phyloP scores from a whole-genome alignment of 2,329 filamentous ascomycete genomes.

The Dactylellina leptospora region DNA sequence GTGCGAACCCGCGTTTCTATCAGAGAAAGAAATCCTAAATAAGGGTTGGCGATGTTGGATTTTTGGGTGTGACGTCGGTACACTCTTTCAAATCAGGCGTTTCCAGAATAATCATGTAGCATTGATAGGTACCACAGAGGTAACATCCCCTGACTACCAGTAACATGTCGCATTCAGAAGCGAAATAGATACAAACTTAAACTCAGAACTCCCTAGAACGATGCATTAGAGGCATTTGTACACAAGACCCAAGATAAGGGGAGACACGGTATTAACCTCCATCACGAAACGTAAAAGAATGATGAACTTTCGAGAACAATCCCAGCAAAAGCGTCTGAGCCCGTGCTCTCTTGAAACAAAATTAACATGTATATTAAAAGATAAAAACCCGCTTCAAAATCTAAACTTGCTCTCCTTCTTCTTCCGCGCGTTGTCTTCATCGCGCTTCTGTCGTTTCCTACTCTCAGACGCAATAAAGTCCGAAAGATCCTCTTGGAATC shows the following conservation, averaged over 20 bases:
- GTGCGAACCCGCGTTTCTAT: too few species aligned
- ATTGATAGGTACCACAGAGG: too few species aligned
- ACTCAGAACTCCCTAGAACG: slow-evolving; percentile 33
- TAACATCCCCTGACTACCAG: too few species aligned
- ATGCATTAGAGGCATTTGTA: slow-evolving; percentile 14
- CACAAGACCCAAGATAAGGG: neutral
- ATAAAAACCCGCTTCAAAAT: slow-evolving; percentile 53
- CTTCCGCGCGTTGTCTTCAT: slow-evolving; percentile 78
- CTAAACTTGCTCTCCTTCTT: slow-evolving; percentile 67
- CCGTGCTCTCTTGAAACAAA: neutral
- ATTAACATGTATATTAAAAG: neutral
- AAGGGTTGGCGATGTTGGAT: too few species aligned
- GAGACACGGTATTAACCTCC: slow-evolving; percentile 1
- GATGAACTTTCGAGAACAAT: slow-evolving; percentile 1
- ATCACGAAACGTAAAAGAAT: neutral
- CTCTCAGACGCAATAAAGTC: slow-evolving; percentile 96
- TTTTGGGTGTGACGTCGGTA: too few species aligned
- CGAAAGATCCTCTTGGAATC: slow-evolving; percentile 86
- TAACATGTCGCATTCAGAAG: too few species aligned
- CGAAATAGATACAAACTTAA: too few species aligned
- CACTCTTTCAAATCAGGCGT: too few species aligned
- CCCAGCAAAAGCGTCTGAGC: slow-evolving; percentile 45
- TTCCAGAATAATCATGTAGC: too few species aligned
- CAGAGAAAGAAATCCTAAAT: too few species aligned
- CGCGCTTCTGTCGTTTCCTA: slow-evolving; percentile 86